Evolutionary conservation across 768 basidiomycete species (phyloP), one percentile per base, ranked within the genome.

Genomic region (Leccinum olivaceopallidum): DNA sequence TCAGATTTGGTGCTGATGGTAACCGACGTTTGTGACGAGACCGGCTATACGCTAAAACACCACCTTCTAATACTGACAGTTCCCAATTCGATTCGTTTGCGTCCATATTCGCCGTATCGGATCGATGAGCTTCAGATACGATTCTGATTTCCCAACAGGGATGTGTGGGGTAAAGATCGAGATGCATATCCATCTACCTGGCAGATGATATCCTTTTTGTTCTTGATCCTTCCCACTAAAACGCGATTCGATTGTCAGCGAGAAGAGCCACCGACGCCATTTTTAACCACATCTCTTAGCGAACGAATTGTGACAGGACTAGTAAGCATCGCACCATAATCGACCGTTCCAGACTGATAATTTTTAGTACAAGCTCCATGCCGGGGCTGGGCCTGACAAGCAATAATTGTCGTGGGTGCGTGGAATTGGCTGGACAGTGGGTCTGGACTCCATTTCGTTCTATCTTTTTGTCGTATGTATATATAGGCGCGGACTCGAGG

Each of bases 311-410:
- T 47, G 44, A 47, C 20, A 22, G 1, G 42, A 44, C 42, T n/a
- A 13, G 44, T 9, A 22, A 16, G 20, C 52, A 34, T 20, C 39
- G 20, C 20, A 13, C 18, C 44, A 20, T 5, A 47, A 47, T 60
- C 52, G 63, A 60, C 36, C 59, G 58, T 32, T 60, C 58, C 24
- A 65, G 63, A 54, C 55, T 6, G 30, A 14, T 2, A 4, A 51
- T 34, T 30, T 44, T 47, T 47, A 22, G 44, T 13, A 30, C 28
- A 28, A 12, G 44, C 16, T 14, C 44, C 20, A 53, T 57, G 30
- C 36, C n/a, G 16, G 44, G 56, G 53, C 57, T 32, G 20, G 44
- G 20, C 44, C 44, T 20, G 44, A 36, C 34, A 36, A 6, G 34
- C 13, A 36, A 34, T 47, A 6, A 20, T 2, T 8, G 18, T 42